These are phyloP conservation scores for Mycena belliarum DNA, from an alignment of 768 basidiomycete species.

Conservation along the genomic window DNA sequence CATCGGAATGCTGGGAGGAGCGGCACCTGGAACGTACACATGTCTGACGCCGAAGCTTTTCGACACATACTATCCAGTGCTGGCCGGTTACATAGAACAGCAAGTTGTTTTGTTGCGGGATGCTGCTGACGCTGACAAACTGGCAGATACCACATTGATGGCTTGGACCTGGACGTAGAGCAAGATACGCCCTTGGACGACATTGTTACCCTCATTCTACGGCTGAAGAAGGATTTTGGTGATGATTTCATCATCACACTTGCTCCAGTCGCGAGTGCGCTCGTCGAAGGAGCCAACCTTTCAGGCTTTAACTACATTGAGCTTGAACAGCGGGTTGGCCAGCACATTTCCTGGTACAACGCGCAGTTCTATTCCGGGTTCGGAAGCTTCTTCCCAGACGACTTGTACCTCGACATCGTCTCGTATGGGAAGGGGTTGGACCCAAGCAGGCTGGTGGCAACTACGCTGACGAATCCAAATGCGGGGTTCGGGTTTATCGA, in stretches of 20 bases:
- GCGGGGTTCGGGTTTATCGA: slow-evolving; percentile 11
- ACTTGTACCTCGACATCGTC: slow-evolving; percentile 18
- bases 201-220: slow-evolving; percentile 20
- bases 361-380: slow-evolving; percentile 26
- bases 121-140: not conserved
- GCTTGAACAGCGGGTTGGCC: slow-evolving; percentile 17
- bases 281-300: slow-evolving; percentile 24
- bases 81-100: slow-evolving; percentile 7
- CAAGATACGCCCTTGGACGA: slow-evolving; percentile 16
- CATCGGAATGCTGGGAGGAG: slow-evolving; percentile 29
- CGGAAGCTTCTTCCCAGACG: slow-evolving; percentile 19
- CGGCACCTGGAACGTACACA: slow-evolving; percentile 26
- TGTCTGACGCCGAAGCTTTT: slow-evolving; percentile 21
- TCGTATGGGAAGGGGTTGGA: slow-evolving; percentile 9
- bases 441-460: slow-evolving; percentile 19
- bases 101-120: not conserved
- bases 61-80: slow-evolving; percentile 26
- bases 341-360: slow-evolving; percentile 27
- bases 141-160: slow-evolving; percentile 25
- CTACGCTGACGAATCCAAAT: slow-evolving; percentile 13
- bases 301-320: slow-evolving; percentile 29
- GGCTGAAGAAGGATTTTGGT: slow-evolving; percentile 26
- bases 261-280: slow-evolving; percentile 28
- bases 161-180: slow-evolving; percentile 30
- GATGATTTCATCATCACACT: slow-evolving; percentile 28